Conservation (phyloP, 1,284 basidiomycete genomes). For the Pterulicium gracile region DNA sequence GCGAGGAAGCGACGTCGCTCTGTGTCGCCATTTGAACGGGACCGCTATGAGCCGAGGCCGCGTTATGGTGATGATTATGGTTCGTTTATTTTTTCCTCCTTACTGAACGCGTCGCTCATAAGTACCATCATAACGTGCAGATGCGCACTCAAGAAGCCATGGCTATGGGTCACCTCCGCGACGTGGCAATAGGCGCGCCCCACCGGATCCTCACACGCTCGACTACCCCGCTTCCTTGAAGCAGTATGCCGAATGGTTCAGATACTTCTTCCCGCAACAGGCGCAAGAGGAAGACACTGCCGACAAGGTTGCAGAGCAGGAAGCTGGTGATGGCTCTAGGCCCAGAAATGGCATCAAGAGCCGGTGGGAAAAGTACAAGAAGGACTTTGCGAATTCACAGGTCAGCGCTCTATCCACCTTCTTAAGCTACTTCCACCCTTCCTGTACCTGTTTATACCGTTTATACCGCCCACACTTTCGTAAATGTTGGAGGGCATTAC, state of each 20-base stretch:
- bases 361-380: conserved; percentile 87
- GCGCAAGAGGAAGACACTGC: conserved; percentile 69
- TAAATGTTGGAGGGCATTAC: conserved; percentile 22
- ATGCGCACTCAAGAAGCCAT: conserved; percentile 53
- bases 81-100: conserved; percentile 25
- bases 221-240: conserved; percentile 76
- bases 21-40: conserved; percentile 75
- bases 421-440: conserved; percentile 12
- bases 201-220: conserved; percentile 72
- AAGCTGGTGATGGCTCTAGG: conserved; percentile 67
- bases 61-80: conserved; percentile 73
- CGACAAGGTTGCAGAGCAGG: conserved; percentile 71
- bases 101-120: too few species aligned
- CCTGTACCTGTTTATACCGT: conserved; percentile 9
- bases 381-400: conserved; percentile 77
- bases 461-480: neutral
- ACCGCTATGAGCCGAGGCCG: conserved; percentile 70
- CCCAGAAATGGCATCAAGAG: conserved; percentile 70
- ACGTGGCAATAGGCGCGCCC: conserved; percentile 44
- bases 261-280: conserved; percentile 66
- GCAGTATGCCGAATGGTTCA: conserved; percentile 87
- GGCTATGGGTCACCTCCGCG: conserved; percentile 53
- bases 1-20: conserved; percentile 77
- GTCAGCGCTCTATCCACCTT: conserved; percentile 29
- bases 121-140: conserved; percentile 30